A percentile compares a stretch with the other conserved stretches of the same genome.
These are phyloP conservation scores for Kingdonia uniflora DNA, from an alignment of 164 flowering plant genomes.

Conservation along the genomic window DNA sequence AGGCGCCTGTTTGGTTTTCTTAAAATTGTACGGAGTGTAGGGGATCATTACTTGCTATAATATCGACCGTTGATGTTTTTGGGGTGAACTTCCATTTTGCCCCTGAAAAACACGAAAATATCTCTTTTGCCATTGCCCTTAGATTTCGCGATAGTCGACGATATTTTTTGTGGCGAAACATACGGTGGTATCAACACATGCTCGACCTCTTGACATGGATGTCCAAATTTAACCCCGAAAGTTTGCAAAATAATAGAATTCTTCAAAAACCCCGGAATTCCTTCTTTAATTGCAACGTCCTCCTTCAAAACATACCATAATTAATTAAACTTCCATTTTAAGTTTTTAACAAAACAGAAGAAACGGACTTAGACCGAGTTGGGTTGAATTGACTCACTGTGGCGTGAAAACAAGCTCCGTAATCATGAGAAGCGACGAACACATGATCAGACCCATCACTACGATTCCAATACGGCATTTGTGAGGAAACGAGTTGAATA, in stretches of 20 bases:
- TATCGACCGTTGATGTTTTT: slow-evolving; percentile 79
- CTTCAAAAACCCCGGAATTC: slow-evolving; percentile 62
- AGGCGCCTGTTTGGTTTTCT: too few species aligned
- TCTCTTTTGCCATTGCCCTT: slow-evolving; percentile 45
- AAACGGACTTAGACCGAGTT: too few species aligned
- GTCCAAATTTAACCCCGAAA: slow-evolving; percentile 57
- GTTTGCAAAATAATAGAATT: slow-evolving; percentile 78
- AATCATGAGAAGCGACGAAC: slow-evolving; percentile 91
- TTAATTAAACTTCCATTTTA: background rate
- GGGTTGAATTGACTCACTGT: slow-evolving; percentile 30
- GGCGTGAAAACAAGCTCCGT: slow-evolving; percentile 87
- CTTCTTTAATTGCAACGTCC: slow-evolving; percentile 61
- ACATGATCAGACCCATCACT: slow-evolving; percentile 69
- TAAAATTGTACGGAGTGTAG: too few species aligned
- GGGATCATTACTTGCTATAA: slow-evolving; percentile 62
- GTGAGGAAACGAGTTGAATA: slow-evolving; percentile 36
- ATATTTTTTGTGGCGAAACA: slow-evolving; percentile 49
- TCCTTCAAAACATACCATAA: slow-evolving; percentile 36
- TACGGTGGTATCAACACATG: slow-evolving; percentile 83
- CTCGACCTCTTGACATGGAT: slow-evolving; percentile 84
- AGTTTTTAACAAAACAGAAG: background rate
- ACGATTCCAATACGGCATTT: slow-evolving; percentile 78
- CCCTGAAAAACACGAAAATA: slow-evolving; percentile 78
- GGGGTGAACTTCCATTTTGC: slow-evolving; percentile 94
- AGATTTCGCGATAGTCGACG: slow-evolving; percentile 23